phyloP scores from a whole-genome alignment of 805 yeast species.

The Diddensiella santjacobensis region DNA sequence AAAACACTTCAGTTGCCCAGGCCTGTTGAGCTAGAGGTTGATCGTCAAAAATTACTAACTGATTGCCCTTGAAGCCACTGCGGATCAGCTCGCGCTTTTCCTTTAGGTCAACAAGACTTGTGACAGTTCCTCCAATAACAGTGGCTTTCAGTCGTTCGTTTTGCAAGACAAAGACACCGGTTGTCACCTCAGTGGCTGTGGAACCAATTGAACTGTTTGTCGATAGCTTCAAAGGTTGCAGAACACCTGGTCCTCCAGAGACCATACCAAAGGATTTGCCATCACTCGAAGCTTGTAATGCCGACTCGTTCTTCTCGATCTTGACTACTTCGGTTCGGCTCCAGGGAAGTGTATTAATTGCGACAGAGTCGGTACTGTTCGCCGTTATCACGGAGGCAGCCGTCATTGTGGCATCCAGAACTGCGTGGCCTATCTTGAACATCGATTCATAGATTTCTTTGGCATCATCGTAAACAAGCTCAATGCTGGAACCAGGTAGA shows the following conservation, averaged over 20 bases:
- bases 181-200: conserved; percentile 37
- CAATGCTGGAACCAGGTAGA: conserved; percentile 93
- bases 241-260: neutral
- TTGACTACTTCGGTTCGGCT: conserved; percentile 45
- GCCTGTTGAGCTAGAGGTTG: conserved; percentile 90
- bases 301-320: conserved; percentile 25
- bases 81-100: conserved; percentile 64
- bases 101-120: conserved; percentile 56
- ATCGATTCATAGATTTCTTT: conserved; percentile 67
- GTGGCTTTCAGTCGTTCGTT: conserved; percentile 59
- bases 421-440: conserved; percentile 47
- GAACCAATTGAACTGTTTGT: neutral
- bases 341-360: conserved; percentile 66
- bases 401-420: conserved; percentile 54
- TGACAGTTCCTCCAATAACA: conserved; percentile 57
- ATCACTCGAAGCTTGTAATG: neutral
- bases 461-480: conserved; percentile 88
- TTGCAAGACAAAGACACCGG: conserved; percentile 45
- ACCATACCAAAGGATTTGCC: neutral
- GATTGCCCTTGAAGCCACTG: conserved; percentile 73
- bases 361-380: conserved; percentile 35
- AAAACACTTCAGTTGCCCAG: conserved; percentile 95
- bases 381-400: conserved; percentile 32
- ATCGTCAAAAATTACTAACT: conserved; percentile 77
- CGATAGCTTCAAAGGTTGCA: neutral